These are phyloP conservation scores for Elsinoe perseae DNA, from an alignment of 2,329 filamentous ascomycete species.

Conservation along the genomic window DNA sequence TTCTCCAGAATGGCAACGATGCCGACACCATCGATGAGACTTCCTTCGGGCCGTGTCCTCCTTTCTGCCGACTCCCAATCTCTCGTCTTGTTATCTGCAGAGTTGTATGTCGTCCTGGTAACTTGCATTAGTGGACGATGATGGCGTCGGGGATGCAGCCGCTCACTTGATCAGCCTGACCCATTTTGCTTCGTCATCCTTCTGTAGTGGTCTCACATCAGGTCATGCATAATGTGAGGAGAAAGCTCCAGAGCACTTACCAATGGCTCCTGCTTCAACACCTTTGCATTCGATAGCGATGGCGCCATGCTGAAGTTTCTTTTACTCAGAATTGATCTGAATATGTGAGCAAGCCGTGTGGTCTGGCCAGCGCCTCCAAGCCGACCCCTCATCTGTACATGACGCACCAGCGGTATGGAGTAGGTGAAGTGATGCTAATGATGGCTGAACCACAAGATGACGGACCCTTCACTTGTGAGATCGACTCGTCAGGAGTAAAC, in stretches of 20 bases:
- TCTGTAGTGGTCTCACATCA: conserved; percentile 12
- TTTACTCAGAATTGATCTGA: neutral
- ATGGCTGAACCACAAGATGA: neutral
- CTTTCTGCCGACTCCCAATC: conserved; percentile 44
- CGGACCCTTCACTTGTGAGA: neutral
- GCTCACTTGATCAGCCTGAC: conserved; percentile 33
- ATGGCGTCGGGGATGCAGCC: neutral
- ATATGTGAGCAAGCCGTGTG: conserved; percentile 1
- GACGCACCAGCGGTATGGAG: neutral
- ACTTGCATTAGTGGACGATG: neutral
- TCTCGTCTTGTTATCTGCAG: conserved; percentile 17
- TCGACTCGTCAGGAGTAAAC: neutral
- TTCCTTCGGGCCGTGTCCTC: conserved; percentile 47
- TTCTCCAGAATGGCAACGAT: conserved; percentile 49
- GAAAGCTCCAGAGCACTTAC: conserved; percentile 7
- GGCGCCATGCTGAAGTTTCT: conserved; percentile 16
- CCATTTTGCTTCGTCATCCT: conserved; percentile 35
- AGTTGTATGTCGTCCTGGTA: conserved; percentile 42
- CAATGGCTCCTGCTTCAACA: conserved; percentile 19
- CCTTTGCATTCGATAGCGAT: conserved; percentile 18
- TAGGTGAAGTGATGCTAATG: neutral
- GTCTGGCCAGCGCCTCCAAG: conserved; percentile 7
- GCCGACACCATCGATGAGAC: conserved; percentile 51
- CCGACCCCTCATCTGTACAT: conserved; percentile 1
- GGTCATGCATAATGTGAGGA: neutral